Evolutionary conservation across 768 basidiomycete genomes (phyloP).

Genomic region (Serendipita vermifera): DNA sequence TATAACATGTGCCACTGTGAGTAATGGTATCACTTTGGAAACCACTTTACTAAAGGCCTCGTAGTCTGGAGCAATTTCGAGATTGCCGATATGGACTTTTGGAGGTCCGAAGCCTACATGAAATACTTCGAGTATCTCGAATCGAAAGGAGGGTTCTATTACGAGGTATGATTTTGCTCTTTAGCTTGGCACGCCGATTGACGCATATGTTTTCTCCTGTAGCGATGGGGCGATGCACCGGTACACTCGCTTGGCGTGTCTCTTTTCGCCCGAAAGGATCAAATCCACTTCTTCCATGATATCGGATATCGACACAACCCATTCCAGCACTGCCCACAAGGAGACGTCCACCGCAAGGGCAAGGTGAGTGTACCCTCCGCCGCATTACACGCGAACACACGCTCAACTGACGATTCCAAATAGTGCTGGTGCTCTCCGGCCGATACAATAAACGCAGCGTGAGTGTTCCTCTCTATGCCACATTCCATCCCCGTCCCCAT

Average conservation of each 20-base stretch:
- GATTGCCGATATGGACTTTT: constrained; percentile 32
- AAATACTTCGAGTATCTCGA: constrained; percentile 32
- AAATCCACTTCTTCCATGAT: constrained; percentile 63
- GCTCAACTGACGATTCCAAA: too few relatives aligned
- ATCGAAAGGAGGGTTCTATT: constrained; percentile 31
- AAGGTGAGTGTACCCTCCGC: constrained; percentile 10
- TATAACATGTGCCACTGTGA: constrained; percentile 28
- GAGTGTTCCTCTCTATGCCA: too few relatives aligned
- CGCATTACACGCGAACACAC: background rate
- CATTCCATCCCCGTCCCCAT: too few relatives aligned
- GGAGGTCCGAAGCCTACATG: constrained; percentile 30
- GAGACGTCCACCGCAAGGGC: constrained; percentile 28
- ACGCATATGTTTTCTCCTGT: background rate
- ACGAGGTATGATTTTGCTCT: constrained; percentile 17
- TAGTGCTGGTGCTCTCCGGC: too few relatives aligned
- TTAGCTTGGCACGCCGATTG: background rate
- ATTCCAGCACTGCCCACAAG: constrained; percentile 39
- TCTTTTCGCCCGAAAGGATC: constrained; percentile 36
- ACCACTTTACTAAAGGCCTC: background rate
- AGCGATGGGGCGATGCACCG: constrained; percentile 35
- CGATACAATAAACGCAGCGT: too few relatives aligned
- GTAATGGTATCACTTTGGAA: too few relatives aligned
- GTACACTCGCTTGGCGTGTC: constrained; percentile 39
- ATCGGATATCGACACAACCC: constrained; percentile 51
- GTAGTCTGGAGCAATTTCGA: constrained; percentile 35